Evolutionary conservation across 305 asterid genomes (phyloP), one percentile per base, ranked within the genome.

Genomic region (Rubia peregrina): DNA sequence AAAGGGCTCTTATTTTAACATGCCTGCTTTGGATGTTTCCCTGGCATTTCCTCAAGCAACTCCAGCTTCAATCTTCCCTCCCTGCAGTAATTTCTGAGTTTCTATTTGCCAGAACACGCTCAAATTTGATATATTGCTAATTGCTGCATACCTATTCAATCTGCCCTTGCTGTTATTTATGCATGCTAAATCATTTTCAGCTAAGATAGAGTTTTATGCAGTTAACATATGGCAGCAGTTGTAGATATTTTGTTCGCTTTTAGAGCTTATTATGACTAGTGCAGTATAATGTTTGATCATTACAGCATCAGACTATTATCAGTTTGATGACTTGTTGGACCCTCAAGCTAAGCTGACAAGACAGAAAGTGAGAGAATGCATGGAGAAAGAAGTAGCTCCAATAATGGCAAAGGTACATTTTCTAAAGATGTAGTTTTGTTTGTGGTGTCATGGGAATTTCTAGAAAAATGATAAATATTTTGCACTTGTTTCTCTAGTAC

Each of bases 31-130:
- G 75, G 98, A 94, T 82, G 85, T 89, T 79, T 85, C 96, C 38
- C 53, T 85, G 42, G 96, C 99, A 43, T 94, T 94, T 81, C 97
- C 98, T 12, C 98, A 94, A 78, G 99, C 99, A 74, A 91, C 98
- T 75, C 96, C 99, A 71, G 97, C 97, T 68, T 87, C 98, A 7
- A 16, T 81, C 57, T 94, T 94, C 56, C 99, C 99, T 17, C 91
- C 95, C 33, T 84, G 86, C 76, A 86, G 96, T 91, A 84, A 77
- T 84, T 71, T 76, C 68, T 22, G 43, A 61, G 3, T 42, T 56
- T 42, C 43, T 48, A 21, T 30, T 60, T 13, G 14, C 33, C n/a
- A 33, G 8, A 1, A 17, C 24, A 51, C 40, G 49, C 51, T 21
- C 24, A 46, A 7, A 3, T 21, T 53, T 38, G 4, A 44, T 43